Evolutionary conservation across 176 grass and related monocot genomes (phyloP), one percentile per base, ranked within the genome.

Genomic region (Saccharum spontaneum): DNA sequence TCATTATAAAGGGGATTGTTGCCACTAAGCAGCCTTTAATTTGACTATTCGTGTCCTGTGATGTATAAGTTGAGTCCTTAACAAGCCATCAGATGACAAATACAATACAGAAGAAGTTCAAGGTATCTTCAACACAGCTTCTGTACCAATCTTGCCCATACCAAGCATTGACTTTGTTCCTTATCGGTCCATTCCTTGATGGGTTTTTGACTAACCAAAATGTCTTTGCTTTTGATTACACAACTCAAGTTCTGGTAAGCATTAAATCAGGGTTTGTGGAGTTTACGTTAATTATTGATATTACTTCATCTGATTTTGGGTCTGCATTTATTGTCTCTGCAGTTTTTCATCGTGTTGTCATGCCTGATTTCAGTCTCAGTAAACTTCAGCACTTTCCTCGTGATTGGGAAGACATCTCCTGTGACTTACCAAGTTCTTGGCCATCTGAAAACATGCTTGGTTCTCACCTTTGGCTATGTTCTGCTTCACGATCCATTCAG

Each of bases 51-150:
- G 81, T 83, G 37, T 77, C 37, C 46, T 82, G 22, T 62, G 50
- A n/a, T 62, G 36, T 87, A 38, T 71, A 52, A 78, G 78, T 84
- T 77, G 76, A 80, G 16, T 77, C 86, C 97, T 97, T 99, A 81
- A 99, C 88, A 54, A 82, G 74, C 81, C 70, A 59, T 92, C 90
- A 99, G 97, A 99, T 99, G 97, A 99, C 97, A 76, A 99, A 99
- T 71, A 99, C 97, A 72, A 99, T 99, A 82, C 97, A 99, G 83
- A 99, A 96, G 80, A 99, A 96, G 79, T 99, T 99, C 85, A 99
- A 99, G 82, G 97, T 99, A 52, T 99, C 94, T 50, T 99, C 97
- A 64, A 99, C 97, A 26, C 97, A 99, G 82, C 86, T 99, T 26
- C 76, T 99, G 70, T 99, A 99, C 79, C 97, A 99, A 63, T 96